Base-by-base conservation (phyloP, 495 filamentous ascomycete genomes). In the Tuber microsphaerosporum region DNA sequence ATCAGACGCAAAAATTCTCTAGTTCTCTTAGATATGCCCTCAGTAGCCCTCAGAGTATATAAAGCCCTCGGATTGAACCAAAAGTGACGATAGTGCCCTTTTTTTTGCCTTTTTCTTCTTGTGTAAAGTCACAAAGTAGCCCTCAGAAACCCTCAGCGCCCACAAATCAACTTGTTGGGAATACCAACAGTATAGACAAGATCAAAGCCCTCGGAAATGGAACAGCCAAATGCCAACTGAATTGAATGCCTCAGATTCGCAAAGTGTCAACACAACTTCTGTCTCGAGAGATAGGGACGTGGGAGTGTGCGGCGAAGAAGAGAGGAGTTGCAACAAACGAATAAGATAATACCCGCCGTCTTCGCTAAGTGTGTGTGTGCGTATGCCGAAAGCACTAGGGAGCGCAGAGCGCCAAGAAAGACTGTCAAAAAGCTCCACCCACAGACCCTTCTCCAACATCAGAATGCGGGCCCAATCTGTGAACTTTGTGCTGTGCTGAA, bases 141-240 rank as follows among this genome's bases (percentile, higher is more conserved):
- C 56, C 56, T 65, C 56, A 78, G 51, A 82, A 82, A 73, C 81
- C 81, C 81, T 80, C 81, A 82, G 76, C 77, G 80, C 80, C 79
- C 74, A 79, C 76, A 79, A 75, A 81, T 19, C 75, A 73, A 77
- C 68, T 71, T 71, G 61, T 70, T 19, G 70, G 65, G 44, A 79
- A 65, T 65, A 34, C 56, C 56, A 31, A 65, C 26, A 65, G 56
- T 80, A 74, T 77, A 74, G 72, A 78, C 78, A 73, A 72, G 77
- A 75, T 75, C 31, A 73, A 75, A 78, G 79, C 79, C 79, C 79
- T 81, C 79, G 73, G 79, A 69, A 69, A 78, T 78, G 75, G 77
- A 42, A 79, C 71, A 80, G 77, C 77, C 77, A 80, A 80, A 68
- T 76, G 77, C 77, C 77, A 80, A 80, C 74, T 80, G 78, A 80